Evolutionary conservation across 2,329 filamentous ascomycete genomes (phyloP), one percentile per base, ranked within the genome.

Genomic region (Phialocephala subalpina): DNA sequence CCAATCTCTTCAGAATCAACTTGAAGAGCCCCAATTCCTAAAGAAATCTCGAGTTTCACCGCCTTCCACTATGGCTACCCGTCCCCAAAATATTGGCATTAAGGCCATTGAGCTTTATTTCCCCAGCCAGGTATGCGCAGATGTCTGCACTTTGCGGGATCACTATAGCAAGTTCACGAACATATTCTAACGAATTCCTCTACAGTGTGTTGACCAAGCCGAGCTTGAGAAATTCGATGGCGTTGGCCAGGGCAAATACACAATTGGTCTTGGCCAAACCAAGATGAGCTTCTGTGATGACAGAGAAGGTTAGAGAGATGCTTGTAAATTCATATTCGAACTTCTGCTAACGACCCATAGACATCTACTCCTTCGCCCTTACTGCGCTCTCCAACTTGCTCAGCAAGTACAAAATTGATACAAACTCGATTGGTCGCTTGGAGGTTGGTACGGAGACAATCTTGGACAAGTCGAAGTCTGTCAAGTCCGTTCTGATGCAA

Each of bases 201-300:
- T 42, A 16, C 68, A 95, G 92, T 96, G 93, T 82, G 92, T 96
- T 75, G 91, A 94, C 78, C 92, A 96, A 82, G 80, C 84, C 65
- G 92, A 94, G 79, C 87, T 96, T 70, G 92, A 95, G 81, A 92
- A 93, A 82, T 93, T 93, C 82, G 92, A 96, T 87, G 92, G 92
- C 79, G 92, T 93, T 76, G 87, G 87, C 78, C 80, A 88, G 64
- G 92, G 92, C 73, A 96, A 96, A 83, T 96, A 96, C 86, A 96
- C 92, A 77, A 95, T 96, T 82, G 92, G 92, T 80, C 90, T 96
- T 64, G 92, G 92, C 76, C 92, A 96, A 86, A 95, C 91, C 78
- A 93, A 92, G 83, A 96, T 96, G 92, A 90, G 89, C 84, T 96
- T 96, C 83, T 95, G 92, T 80, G 92, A 96, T 81, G 92, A 96